A percentile compares a stretch with the other conserved stretches of the same genome.
Conservation (phyloP, 345 rosid species). For the Pelargonium nanum region DNA sequence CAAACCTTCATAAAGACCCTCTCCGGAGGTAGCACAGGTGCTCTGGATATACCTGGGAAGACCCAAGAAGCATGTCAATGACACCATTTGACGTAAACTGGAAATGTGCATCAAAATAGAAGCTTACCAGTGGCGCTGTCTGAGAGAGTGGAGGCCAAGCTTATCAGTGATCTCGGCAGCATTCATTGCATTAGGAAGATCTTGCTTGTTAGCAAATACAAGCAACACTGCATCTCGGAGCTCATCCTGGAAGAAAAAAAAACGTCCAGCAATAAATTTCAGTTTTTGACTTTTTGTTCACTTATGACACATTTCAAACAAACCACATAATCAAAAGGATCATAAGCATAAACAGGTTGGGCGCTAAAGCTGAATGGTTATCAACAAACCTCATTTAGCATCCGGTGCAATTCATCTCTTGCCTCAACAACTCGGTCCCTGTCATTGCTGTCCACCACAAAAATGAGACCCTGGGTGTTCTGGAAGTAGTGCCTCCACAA, state of each 20-base stretch:
- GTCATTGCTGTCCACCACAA: conserved; percentile 84
- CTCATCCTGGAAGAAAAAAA: conserved; percentile 51
- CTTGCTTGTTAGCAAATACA: conserved; percentile 85
- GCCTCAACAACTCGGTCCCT: conserved; percentile 59
- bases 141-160: conserved; percentile 58
- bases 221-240: conserved; percentile 78
- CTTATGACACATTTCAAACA: neutral
- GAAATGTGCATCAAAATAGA: neutral
- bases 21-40: no score
- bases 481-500: conserved; percentile 89
- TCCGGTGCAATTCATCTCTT: conserved; percentile 74
- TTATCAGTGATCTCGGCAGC: conserved; percentile 71
- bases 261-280: neutral
- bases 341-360: no score
- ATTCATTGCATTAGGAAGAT: conserved; percentile 95
- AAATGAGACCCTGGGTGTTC: conserved; percentile 76
- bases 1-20: conserved; percentile 78
- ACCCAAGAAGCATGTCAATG: neutral
- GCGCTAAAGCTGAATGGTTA: no score
- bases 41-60: conserved; percentile 73
- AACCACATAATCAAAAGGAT: neutral
- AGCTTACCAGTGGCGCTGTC: conserved; percentile 51
- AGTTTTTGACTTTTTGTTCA: neutral
- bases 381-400: conserved; percentile 72
- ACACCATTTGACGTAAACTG: neutral